Base-by-base conservation (phyloP, 2,329 filamentous ascomycete species). In the Phaeophleospora eucalypticola region DNA sequence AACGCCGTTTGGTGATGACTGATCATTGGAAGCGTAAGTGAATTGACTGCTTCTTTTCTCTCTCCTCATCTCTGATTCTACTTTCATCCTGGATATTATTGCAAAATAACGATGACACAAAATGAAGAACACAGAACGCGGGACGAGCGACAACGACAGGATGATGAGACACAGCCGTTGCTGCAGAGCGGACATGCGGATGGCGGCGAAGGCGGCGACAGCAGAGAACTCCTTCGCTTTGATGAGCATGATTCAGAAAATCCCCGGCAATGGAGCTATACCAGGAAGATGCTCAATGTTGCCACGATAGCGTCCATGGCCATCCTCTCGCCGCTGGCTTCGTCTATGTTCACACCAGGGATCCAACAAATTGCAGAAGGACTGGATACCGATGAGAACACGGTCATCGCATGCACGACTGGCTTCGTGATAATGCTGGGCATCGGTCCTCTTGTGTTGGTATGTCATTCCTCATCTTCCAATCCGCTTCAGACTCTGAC, bases 341-440 rank as follows among this genome's bases (percentile, higher is more conserved):
- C 67, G 16, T 72, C 69, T 33, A 76, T 77, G 72, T 77, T 77
- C 59, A 76, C 73, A 1, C 74, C 74, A 0, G 74, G 73, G 1
- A 76, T 77, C 43, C 59, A 65, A 8, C 69, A 77, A 46, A 77
- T 77, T 36, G 74, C 74, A 2, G 60, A 71, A 37, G 69, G 71
- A 20, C 63, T 78, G 15, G 46, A 71, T 35, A 73, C 71, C 1
- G 61, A 59, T 4, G 60, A 62, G 2, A 65, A 68, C 10, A 62
- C 61, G 8, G 72, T 77, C 17, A 73, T 77, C 35, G 72, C 67
- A 4, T 72, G 73, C 16, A 76, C 73, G 3, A 77, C 74, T 1
- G 72, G 71, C 9, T 77, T 75, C 46, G 71, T 77, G 3, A 65
- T 77, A 37, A 71, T 73, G 65, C 63, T 77, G 1, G 74, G 74